phyloP scores from a whole-genome alignment of 495 filamentous ascomycete species.

The Hypoxylon fuscum region DNA sequence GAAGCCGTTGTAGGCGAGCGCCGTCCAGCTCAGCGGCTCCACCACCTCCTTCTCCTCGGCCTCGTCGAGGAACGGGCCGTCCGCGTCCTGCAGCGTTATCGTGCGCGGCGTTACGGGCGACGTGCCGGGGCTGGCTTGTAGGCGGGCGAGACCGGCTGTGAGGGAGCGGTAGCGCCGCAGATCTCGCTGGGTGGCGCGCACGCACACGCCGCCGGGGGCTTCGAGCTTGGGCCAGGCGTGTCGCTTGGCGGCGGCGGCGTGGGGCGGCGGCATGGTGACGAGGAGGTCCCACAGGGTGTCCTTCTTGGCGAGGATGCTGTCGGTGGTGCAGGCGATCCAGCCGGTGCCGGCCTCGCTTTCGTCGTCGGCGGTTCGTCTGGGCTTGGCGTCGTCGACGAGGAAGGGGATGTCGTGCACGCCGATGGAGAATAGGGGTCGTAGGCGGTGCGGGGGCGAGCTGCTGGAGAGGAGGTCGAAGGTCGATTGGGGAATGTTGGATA shows the following conservation, averaged over 20 bases:
- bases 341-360: constrained; percentile 65
- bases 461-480: constrained; percentile 70
- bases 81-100: constrained; percentile 28
- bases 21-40: constrained; percentile 87
- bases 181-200: constrained; percentile 94
- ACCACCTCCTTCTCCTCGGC: constrained; percentile 65
- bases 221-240: constrained; percentile 81
- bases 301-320: constrained; percentile 88
- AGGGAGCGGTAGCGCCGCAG: constrained; percentile 80
- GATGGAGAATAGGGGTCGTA: constrained; percentile 88
- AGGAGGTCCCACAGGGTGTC: constrained; percentile 86
- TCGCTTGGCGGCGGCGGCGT: constrained; percentile 61
- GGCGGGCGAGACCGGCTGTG: constrained; percentile 68
- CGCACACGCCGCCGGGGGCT: constrained; percentile 61
- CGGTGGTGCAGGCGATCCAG: constrained; percentile 95
- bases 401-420: constrained; percentile 92
- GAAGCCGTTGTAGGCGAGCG: constrained; percentile 88
- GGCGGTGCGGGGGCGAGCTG: constrained; percentile 65
- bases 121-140: constrained; percentile 45
- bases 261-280: constrained; percentile 75
- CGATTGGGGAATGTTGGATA: constrained; percentile 78
- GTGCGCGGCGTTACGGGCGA: constrained; percentile 46
- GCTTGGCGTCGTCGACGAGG: constrained; percentile 64
- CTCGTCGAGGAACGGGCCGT: constrained; percentile 50
- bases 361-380: constrained; percentile 43